Evolutionary conservation across 257 asterid genomes (phyloP).

Genomic region (Craterostigma plantagineum): DNA sequence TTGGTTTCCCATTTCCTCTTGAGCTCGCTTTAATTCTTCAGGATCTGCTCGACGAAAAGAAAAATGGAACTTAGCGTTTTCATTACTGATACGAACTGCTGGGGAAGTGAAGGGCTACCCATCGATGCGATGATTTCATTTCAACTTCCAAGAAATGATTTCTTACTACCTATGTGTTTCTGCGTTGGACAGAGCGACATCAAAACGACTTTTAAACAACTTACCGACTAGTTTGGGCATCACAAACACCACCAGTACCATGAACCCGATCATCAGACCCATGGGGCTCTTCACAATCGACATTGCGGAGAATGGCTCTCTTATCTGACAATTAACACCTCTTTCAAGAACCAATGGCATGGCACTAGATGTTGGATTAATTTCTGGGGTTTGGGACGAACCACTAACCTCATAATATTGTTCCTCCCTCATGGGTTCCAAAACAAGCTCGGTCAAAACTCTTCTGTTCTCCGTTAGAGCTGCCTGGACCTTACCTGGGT

Average conservation of each 20-base stretch:
- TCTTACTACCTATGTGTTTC: too few relatives aligned
- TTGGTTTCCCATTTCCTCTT: slow-evolving; percentile 94
- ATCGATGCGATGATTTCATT: too few relatives aligned
- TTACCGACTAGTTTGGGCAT: slow-evolving; percentile 96
- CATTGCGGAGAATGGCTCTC: slow-evolving; percentile 68
- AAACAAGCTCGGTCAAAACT: slow-evolving; percentile 58
- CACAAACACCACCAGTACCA: slow-evolving; percentile 78
- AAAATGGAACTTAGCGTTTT: background rate
- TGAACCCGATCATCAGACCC: slow-evolving; percentile 98
- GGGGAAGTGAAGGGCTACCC: too few relatives aligned
- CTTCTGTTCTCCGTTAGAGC: slow-evolving; percentile 89
- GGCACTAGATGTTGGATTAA: too few relatives aligned
- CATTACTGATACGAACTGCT: too few relatives aligned
- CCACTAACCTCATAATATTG: slow-evolving; percentile 66
- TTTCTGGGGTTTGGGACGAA: background rate
- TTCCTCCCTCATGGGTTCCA: slow-evolving; percentile 86
- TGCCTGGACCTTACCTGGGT: slow-evolving; percentile 95
- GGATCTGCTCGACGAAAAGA: slow-evolving; percentile 40
- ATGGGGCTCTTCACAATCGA: slow-evolving; percentile 80
- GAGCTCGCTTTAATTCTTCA: slow-evolving; percentile 81
- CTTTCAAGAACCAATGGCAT: too few relatives aligned
- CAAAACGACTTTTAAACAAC: slow-evolving; percentile 7
- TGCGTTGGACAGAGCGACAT: too few relatives aligned
- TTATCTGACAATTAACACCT: slow-evolving; percentile 30
- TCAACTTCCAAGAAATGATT: too few relatives aligned